Percentiles rank a stretch among this genome's conserved stretches.
Conservation (phyloP, 768 basidiomycete genomes). For the Tulasnella sp. region DNA sequence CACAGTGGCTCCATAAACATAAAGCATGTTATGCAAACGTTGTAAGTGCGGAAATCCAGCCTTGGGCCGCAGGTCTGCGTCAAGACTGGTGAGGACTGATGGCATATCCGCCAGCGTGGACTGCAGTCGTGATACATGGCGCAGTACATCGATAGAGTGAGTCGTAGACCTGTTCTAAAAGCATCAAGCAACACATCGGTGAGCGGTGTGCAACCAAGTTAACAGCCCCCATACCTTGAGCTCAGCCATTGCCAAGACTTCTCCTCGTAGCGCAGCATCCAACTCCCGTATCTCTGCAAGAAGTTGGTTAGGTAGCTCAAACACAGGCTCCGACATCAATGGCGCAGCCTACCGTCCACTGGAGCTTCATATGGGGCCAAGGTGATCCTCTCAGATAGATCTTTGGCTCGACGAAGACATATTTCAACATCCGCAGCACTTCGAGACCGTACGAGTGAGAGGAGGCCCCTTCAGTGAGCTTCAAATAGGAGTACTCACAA, state of each 20-base stretch:
- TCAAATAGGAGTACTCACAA: no score
- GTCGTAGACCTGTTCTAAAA: slow-evolving; percentile 61
- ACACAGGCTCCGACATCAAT: no score
- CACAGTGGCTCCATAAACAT: slow-evolving; percentile 84
- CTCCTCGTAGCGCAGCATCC: slow-evolving; percentile 50
- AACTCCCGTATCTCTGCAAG: slow-evolving; percentile 49
- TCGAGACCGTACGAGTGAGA: no score
- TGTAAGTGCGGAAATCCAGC: slow-evolving; percentile 87
- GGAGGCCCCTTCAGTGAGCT: no score
- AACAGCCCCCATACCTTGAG: slow-evolving; percentile 28
- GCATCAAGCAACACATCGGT: background rate
- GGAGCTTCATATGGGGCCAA: background rate
- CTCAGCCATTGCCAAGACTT: slow-evolving; percentile 46
- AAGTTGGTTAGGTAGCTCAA: no score
- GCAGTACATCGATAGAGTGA: slow-evolving; percentile 53
- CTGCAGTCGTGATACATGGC: slow-evolving; percentile 71
- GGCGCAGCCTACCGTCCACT: slow-evolving; percentile 4
- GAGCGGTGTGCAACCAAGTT: background rate
- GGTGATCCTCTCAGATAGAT: slow-evolving; percentile 44
- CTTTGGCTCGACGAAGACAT: slow-evolving; percentile 47
- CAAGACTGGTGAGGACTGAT: slow-evolving; percentile 48
- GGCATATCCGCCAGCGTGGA: slow-evolving; percentile 71
- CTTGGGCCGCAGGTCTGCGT: slow-evolving; percentile 60
- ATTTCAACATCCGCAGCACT: slow-evolving; percentile 56
- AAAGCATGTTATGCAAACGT: slow-evolving; percentile 78